Conservation (phyloP, 164 flowering plant genomes). For the Piper longum region DNA sequence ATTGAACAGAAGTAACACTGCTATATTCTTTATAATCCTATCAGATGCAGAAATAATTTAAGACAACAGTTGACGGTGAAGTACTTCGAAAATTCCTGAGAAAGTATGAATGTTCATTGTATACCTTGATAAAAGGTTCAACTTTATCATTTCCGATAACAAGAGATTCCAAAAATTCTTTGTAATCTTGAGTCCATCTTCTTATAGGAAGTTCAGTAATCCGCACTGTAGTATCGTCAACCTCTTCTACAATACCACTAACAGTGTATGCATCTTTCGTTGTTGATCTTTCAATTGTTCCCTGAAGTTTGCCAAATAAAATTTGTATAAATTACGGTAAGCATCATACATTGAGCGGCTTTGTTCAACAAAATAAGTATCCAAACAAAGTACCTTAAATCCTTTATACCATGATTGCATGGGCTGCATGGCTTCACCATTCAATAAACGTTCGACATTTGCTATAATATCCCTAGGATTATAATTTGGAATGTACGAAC, state of each 20-base stretch:
- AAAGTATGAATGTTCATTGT: too few species aligned
- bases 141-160: conserved; percentile 39
- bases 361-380: background rate
- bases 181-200: conserved; percentile 82
- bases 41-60: conserved; percentile 6
- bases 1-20: conserved; percentile 40
- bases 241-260: conserved; percentile 58
- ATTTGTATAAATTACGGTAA: too few species aligned
- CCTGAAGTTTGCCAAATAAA: conserved; percentile 10
- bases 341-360: background rate
- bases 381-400: conserved; percentile 20
- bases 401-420: conserved; percentile 98
- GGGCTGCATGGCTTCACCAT: conserved; percentile 57
- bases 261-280: conserved; percentile 63
- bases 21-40: conserved; percentile 56
- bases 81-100: background rate
- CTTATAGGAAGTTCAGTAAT: conserved; percentile 77
- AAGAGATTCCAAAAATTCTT: conserved; percentile 54
- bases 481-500: conserved; percentile 76
- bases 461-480: conserved; percentile 73
- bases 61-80: background rate
- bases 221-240: conserved; percentile 52
- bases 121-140: conserved; percentile 71
- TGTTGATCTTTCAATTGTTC: conserved; percentile 57
- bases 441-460: conserved; percentile 54